Evolutionary conservation across 768 basidiomycete genomes (phyloP).

Genomic region (Tricholoma matsutake): DNA sequence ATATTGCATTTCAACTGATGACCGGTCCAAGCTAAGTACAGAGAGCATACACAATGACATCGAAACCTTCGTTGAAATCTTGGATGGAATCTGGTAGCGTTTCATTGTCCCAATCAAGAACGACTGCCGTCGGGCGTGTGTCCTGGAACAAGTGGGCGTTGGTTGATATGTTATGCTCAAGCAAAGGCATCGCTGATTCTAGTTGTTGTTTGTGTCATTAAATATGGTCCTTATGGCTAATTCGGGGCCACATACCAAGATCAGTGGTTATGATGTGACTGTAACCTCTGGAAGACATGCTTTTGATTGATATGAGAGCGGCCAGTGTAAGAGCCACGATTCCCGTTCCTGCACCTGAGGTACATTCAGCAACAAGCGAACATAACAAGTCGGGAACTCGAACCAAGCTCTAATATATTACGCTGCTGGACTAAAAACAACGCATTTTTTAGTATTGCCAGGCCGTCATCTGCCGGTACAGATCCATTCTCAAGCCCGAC

Average conservation of each 20-base stretch:
- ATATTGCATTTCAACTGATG: background rate
- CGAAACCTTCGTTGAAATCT: constrained; percentile 37
- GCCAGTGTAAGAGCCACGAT: constrained; percentile 70
- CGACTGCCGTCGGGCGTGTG: constrained; percentile 29
- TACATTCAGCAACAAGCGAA: constrained; percentile 1
- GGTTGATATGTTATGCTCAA: constrained; percentile 63
- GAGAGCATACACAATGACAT: constrained; percentile 63
- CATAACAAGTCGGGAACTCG: constrained; percentile 7
- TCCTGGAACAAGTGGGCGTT: constrained; percentile 37
- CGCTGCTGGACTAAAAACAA: constrained; percentile 40
- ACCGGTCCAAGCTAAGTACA: background rate
- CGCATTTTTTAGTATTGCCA: constrained; percentile 25
- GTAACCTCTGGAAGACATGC: constrained; percentile 8
- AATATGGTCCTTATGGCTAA: background rate
- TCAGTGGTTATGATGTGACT: constrained; percentile 62
- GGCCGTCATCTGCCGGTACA: constrained; percentile 2
- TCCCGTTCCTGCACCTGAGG: constrained; percentile 81
- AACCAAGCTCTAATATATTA: constrained; percentile 71
- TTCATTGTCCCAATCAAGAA: constrained; percentile 78
- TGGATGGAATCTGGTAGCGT: constrained; percentile 44
- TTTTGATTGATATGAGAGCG: constrained; percentile 43
- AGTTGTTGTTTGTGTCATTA: background rate
- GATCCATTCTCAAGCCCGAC: constrained; percentile 30
- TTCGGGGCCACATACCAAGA: constrained; percentile 50
- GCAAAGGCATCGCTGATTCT: constrained; percentile 82